A percentile compares a stretch with the other conserved stretches of the same genome.
These are phyloP conservation scores for Xerocomus brunneocitrinus DNA, from an alignment of 768 basidiomycete genomes.

Conservation along the genomic window DNA sequence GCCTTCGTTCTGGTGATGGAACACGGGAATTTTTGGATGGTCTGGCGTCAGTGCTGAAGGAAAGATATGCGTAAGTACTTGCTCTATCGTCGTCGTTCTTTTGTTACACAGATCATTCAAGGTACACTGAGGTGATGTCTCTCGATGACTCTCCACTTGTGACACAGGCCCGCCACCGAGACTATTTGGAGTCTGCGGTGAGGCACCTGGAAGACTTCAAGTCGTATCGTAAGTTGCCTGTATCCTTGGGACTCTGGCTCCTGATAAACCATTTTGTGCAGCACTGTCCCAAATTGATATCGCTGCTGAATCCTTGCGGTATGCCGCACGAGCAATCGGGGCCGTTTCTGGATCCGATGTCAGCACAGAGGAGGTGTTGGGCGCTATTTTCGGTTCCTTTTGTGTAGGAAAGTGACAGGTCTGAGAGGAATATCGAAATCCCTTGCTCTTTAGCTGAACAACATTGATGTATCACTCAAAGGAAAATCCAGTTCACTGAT, in stretches of 20 bases:
- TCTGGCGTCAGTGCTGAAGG: conserved; percentile 45
- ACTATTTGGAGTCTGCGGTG: conserved; percentile 64
- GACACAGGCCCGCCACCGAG: conserved; percentile 75
- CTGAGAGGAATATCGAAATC: not conserved
- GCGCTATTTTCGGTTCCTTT: conserved; percentile 79
- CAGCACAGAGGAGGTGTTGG: conserved; percentile 78
- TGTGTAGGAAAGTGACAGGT: conserved; percentile 73
- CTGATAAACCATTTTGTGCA: conserved; percentile 22
- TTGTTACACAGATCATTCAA: conserved; percentile 1
- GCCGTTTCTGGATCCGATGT: conserved; percentile 71
- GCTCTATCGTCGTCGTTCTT: not conserved
- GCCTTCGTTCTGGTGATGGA: conserved; percentile 57
- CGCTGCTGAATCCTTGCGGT: conserved; percentile 83
- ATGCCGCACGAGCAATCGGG: conserved; percentile 80
- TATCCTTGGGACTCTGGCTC: not conserved
- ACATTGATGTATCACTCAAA: conserved; percentile 2
- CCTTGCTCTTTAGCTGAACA: not conserved
- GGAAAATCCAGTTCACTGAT: not conserved
- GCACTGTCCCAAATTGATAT: conserved; percentile 70
- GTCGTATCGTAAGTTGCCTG: conserved; percentile 24
- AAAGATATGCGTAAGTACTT: conserved; percentile 22
- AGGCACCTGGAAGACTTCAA: conserved; percentile 31
- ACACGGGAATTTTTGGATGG: conserved; percentile 55
- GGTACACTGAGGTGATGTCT: conserved; percentile 21
- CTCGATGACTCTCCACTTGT: conserved; percentile 49